Evolutionary conservation across 164 flowering plant species (phyloP).

Genomic region (Annona squamosa): DNA sequence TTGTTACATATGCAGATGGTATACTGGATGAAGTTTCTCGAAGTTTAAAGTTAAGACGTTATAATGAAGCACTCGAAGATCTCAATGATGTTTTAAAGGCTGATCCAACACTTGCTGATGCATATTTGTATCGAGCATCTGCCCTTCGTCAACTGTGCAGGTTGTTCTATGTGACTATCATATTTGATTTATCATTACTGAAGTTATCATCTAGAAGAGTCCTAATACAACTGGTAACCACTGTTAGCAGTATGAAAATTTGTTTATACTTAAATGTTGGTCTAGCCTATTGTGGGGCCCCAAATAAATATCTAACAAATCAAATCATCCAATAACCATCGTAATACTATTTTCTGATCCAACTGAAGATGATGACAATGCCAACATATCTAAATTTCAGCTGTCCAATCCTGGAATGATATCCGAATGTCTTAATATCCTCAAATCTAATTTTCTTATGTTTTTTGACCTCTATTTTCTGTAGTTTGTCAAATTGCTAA

Average conservation of each 20-base stretch:
- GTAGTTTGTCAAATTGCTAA: background rate
- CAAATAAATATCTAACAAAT: background rate
- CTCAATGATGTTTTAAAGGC: slow-evolving; percentile 86
- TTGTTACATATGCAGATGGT: slow-evolving; percentile 38
- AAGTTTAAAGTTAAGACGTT: slow-evolving; percentile 62
- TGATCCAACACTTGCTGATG: slow-evolving; percentile 79
- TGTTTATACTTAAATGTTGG: background rate
- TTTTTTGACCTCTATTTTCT: background rate
- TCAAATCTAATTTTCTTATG: background rate
- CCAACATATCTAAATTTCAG: background rate
- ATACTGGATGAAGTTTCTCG: slow-evolving; percentile 70
- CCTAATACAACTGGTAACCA: background rate
- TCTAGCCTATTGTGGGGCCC: background rate
- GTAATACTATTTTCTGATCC: background rate
- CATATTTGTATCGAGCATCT: slow-evolving; percentile 69
- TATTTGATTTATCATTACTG: background rate
- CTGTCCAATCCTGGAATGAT: background rate
- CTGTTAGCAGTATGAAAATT: background rate
- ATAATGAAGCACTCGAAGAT: slow-evolving; percentile 76
- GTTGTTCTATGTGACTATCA: slow-evolving; percentile 23
- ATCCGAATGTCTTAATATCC: background rate
- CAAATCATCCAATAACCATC: background rate
- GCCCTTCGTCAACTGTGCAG: slow-evolving; percentile 84
- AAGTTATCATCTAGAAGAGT: background rate
- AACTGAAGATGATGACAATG: background rate